phyloP scores from a whole-genome alignment of 1,284 basidiomycete genomes.

The Leccinum holopus region DNA sequence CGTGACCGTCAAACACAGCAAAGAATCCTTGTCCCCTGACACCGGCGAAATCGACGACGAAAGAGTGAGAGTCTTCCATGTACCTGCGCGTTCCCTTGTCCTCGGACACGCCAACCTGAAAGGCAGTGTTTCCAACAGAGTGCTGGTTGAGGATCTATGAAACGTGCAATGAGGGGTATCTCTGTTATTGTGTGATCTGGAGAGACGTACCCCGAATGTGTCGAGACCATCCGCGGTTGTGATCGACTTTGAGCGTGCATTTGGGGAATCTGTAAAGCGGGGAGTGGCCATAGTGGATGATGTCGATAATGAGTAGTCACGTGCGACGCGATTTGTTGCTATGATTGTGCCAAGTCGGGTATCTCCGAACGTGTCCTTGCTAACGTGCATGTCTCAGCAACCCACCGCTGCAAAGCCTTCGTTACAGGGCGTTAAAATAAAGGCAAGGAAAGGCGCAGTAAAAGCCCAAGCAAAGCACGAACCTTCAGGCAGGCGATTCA shows the following conservation, averaged over 20 bases:
- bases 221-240: slow-evolving; percentile 68
- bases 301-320: slow-evolving; percentile 23
- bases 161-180: slow-evolving; percentile 6
- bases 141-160: slow-evolving; percentile 57
- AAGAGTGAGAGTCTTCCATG: slow-evolving; percentile 98
- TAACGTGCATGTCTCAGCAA: slow-evolving; percentile 84
- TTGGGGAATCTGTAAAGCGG: slow-evolving; percentile 39
- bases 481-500: slow-evolving; percentile 54
- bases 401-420: slow-evolving; percentile 76
- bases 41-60: slow-evolving; percentile 90
- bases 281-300: slow-evolving; percentile 25
- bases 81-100: slow-evolving; percentile 89
- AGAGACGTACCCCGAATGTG: slow-evolving; percentile 67
- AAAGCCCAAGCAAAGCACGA: slow-evolving; percentile 90
- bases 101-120: slow-evolving; percentile 87
- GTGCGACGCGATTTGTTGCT: slow-evolving; percentile 18
- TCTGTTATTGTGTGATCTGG: not conserved
- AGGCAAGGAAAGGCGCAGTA: slow-evolving; percentile 83
- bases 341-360: slow-evolving; percentile 21
- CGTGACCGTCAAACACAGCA: slow-evolving; percentile 98
- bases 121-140: slow-evolving; percentile 56
- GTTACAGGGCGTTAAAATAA: slow-evolving; percentile 84
- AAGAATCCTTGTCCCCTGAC: slow-evolving; percentile 96
- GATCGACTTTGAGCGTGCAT: slow-evolving; percentile 76
- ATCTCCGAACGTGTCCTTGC: slow-evolving; percentile 28